phyloP scores from a whole-genome alignment of 257 asterid genomes.

The Echites panduratus region DNA sequence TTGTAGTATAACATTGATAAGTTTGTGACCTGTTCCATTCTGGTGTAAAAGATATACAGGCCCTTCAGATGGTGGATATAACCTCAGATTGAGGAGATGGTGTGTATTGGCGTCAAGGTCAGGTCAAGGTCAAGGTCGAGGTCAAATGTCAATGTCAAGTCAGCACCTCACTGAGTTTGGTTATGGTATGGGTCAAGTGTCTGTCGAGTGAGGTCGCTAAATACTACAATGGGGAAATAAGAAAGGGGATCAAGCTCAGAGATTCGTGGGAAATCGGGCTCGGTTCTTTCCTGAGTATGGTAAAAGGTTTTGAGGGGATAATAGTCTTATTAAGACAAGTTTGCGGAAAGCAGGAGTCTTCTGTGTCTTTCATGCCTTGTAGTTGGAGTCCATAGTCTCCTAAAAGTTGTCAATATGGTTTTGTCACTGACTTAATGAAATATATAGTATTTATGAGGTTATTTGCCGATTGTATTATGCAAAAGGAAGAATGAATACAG shows the following conservation, averaged over 20 bases:
- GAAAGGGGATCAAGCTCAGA: constrained; percentile 13
- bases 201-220: constrained; percentile 35
- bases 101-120: constrained; percentile 27
- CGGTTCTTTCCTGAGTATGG: constrained; percentile 7
- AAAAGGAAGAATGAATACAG: neutral
- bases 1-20: neutral
- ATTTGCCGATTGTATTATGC: constrained; percentile 2
- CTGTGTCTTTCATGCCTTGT: constrained; percentile 16
- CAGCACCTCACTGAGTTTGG: constrained; percentile 47
- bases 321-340: constrained; percentile 7
- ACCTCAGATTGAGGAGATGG: constrained; percentile 29
- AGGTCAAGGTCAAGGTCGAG: constrained; percentile 15
- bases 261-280: constrained; percentile 11
- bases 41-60: constrained; percentile 12
- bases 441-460: constrained; percentile 9
- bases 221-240: constrained; percentile 25
- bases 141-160: constrained; percentile 38
- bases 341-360: neutral
- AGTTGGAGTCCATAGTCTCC: constrained; percentile 16
- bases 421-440: constrained; percentile 15
- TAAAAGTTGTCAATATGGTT: constrained; percentile 19
- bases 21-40: neutral
- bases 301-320: constrained; percentile 8
- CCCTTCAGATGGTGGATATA: constrained; percentile 18
- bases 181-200: constrained; percentile 35